These are phyloP conservation scores for Nakaseomyces bracarensis DNA, from an alignment of 1,139 yeast genomes.

Conservation along the genomic window DNA sequence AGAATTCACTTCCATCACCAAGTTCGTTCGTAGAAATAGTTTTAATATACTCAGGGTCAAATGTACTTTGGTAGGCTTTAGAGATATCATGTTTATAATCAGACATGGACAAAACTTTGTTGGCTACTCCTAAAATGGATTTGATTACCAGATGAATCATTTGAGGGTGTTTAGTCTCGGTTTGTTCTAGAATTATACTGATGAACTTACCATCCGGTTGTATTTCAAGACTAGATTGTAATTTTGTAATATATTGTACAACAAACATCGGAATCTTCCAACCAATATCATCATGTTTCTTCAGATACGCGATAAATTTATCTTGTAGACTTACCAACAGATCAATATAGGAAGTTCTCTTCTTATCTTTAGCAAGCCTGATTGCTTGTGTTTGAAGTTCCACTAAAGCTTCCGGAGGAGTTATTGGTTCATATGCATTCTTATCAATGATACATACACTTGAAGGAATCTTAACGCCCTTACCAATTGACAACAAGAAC, in stretches of 20 bases:
- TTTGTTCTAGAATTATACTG: conserved; percentile 39
- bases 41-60: conserved; percentile 36
- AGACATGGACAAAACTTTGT: conserved; percentile 46
- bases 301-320: conserved; percentile 32
- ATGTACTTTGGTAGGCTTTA: conserved; percentile 40
- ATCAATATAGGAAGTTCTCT: conserved; percentile 40
- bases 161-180: conserved; percentile 63
- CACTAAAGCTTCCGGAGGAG: conserved; percentile 55
- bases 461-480: conserved; percentile 49
- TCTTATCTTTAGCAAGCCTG: conserved; percentile 49
- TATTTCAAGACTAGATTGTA: conserved; percentile 51
- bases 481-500: conserved; percentile 42
- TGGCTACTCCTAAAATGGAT: conserved; percentile 51
- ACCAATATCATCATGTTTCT: conserved; percentile 37
- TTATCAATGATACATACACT: conserved; percentile 48
- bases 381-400: conserved; percentile 51
- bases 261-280: conserved; percentile 65
- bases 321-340: conserved; percentile 40
- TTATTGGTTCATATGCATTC: conserved; percentile 38
- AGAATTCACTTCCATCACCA: conserved; percentile 40
- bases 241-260: conserved; percentile 44
- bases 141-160: conserved; percentile 56
- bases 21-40: conserved; percentile 38
- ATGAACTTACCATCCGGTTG: conserved; percentile 32
- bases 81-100: conserved; percentile 45